Base-by-base conservation (phyloP, 495 filamentous ascomycete genomes). In the Aspergillus carlsbadensis region DNA sequence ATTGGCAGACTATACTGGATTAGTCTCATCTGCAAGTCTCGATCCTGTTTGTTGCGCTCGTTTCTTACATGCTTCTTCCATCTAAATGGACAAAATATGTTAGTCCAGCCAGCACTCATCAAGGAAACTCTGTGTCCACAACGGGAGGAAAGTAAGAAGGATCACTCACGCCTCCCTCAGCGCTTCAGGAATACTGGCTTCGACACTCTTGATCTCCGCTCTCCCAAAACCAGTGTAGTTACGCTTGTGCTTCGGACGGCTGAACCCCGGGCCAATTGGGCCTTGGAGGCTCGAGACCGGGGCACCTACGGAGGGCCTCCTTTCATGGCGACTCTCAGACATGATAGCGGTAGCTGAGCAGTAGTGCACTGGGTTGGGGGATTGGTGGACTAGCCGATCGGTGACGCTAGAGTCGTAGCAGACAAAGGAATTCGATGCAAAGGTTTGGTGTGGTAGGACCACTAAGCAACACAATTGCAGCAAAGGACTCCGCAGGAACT, bases 161-260 rank as follows among this genome's bases (percentile, higher is more conserved):
- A 37, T 37, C 11, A 78, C 84, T 79, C 63, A 89, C 80, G 88
- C 88, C 64, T 86, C 90, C 67, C 95, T 82, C 70, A 96, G 84
- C 26, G 87, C 84, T 67, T 96, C 90, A 45, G 95, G 94, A 65
- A 98, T 95, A 62, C 78, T 84, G 29, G 83, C 91, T 75, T 98
- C 94, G 39, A 97, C 90, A 63, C 68, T 86, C 80, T 96, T 97
- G 78, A 96, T 98, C 63, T 98, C 93, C 3, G 80, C 74, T 21
- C 90, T 81, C 22, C 92, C 92, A 66, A 96, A 92, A 10, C 94
- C 94, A 4, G 94, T 98, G 60, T 87, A 87, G 14, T 92, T 97
- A 47, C 94, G 84, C 78, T 89, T 96, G 77, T 98, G 94, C 76
- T 98, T 98, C 17, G 94, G 94, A 52, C 93, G 80, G 57, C 74